phyloP scores from a whole-genome alignment of 75 land plant species.

The Azolla pinnata region DNA sequence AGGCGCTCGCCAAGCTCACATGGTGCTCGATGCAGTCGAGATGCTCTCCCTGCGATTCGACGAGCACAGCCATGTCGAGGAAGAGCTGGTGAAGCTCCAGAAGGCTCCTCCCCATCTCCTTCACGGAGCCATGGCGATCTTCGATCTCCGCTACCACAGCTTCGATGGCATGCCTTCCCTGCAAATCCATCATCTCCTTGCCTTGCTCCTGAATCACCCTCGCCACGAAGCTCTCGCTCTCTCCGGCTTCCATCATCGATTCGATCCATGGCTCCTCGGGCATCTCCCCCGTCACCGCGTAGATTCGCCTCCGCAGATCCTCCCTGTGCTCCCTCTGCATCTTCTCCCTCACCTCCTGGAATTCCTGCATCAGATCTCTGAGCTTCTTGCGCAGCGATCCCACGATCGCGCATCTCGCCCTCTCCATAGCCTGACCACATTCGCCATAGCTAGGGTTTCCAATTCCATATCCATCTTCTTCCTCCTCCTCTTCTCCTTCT shows the following conservation, averaged over 20 bases:
- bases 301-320: conserved; percentile 38
- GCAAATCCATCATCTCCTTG: conserved; percentile 1
- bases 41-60: conserved; percentile 43
- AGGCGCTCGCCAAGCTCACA: conserved; percentile 29
- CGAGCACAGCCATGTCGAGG: conserved; percentile 57
- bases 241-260: conserved; percentile 38
- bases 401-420: conserved; percentile 32
- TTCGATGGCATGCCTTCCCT: conserved; percentile 12
- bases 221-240: conserved; percentile 31
- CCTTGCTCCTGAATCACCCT: conserved; percentile 31
- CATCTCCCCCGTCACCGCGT: conserved; percentile 37
- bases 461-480: conserved; percentile 35
- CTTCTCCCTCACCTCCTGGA: conserved; percentile 38
- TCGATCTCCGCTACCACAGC: conserved; percentile 27
- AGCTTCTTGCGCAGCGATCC: conserved; percentile 43
- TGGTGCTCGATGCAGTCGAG: conserved; percentile 42
- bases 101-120: conserved; percentile 32
- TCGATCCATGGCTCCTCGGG: conserved; percentile 48
- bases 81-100: conserved; percentile 49
- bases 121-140: conserved; percentile 35
- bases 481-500: conserved; percentile 33
- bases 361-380: conserved; percentile 55
- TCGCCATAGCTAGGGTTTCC: conserved; percentile 29
- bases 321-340: conserved; percentile 57
- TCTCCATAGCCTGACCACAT: conserved; percentile 39